Evolutionary conservation across 148 eudicot species (phyloP).

Genomic region (Arctostaphylos glauca): DNA sequence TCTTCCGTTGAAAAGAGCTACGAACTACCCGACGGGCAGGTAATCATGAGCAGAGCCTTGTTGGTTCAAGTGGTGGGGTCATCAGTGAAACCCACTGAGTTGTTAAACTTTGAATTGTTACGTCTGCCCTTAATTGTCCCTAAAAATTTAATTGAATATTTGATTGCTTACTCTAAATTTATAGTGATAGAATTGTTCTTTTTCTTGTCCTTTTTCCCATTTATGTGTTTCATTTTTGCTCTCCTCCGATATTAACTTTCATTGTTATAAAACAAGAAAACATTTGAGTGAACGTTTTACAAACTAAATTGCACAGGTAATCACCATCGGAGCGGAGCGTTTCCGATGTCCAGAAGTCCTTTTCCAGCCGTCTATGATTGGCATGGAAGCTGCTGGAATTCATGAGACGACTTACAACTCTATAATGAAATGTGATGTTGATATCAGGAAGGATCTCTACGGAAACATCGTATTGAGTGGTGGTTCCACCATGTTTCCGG

Average conservation of each 20-base stretch:
- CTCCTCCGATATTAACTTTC: too few relatives aligned
- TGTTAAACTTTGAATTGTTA: too few relatives aligned
- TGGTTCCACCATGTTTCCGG: slow-evolving; percentile 36
- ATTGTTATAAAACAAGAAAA: too few relatives aligned
- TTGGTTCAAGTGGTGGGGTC: too few relatives aligned
- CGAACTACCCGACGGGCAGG: slow-evolving; percentile 17
- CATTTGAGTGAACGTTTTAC: too few relatives aligned
- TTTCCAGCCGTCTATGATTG: slow-evolving; percentile 35
- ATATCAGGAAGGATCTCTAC: slow-evolving; percentile 34
- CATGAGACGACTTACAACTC: slow-evolving; percentile 32
- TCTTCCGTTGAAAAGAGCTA: slow-evolving; percentile 16
- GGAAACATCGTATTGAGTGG: slow-evolving; percentile 31
- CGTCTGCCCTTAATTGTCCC: too few relatives aligned
- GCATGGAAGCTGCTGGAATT: slow-evolving; percentile 36
- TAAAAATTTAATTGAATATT: too few relatives aligned
- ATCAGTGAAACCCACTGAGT: too few relatives aligned
- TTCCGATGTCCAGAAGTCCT: slow-evolving; percentile 36
- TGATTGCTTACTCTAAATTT: too few relatives aligned
- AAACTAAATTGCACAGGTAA: slow-evolving; percentile 9
- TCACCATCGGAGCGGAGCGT: slow-evolving; percentile 36
- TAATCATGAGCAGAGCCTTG: not conserved
- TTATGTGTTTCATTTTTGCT: not conserved
- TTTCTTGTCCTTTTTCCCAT: not conserved
- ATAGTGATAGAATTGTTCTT: not conserved
- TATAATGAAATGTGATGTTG: slow-evolving; percentile 29